phyloP scores from a whole-genome alignment of 352 stramenopile genomes.

The Pythium aphanidermatum region DNA sequence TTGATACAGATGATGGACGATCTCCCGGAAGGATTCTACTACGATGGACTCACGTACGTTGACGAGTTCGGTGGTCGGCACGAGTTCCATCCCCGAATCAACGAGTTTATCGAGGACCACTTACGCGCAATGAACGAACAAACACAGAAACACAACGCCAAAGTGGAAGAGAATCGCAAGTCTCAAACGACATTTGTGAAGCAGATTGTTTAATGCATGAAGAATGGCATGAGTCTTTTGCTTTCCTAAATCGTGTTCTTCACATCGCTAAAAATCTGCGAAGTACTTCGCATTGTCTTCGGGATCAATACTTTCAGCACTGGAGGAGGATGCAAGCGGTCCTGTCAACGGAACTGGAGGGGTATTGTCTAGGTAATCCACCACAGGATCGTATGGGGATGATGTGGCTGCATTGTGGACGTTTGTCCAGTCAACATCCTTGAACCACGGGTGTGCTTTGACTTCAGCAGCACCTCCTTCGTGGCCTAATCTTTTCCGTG shows the following conservation, averaged over 20 bases:
- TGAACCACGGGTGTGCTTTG: conserved; percentile 60
- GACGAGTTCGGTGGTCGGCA: conserved; percentile 65
- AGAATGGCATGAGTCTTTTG: too few species aligned
- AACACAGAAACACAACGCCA: conserved; percentile 31
- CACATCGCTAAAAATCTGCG: conserved; percentile 69
- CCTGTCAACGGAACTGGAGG: background rate
- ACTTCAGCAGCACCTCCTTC: conserved; percentile 39
- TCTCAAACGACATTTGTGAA: conserved; percentile 36
- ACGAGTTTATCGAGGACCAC: conserved; percentile 61
- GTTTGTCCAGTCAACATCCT: conserved; percentile 37
- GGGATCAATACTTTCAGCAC: conserved; percentile 66
- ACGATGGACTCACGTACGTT: conserved; percentile 65
- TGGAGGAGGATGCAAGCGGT: conserved; percentile 26
- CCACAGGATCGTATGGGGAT: conserved; percentile 26
- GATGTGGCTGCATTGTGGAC: background rate
- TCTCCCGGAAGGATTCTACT: conserved; percentile 65
- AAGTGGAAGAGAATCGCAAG: conserved; percentile 46
- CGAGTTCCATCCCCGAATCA: conserved; percentile 69
- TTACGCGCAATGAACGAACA: conserved; percentile 37
- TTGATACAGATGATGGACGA: conserved; percentile 45
- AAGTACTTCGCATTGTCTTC: conserved; percentile 67
- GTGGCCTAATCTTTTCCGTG: conserved; percentile 32
- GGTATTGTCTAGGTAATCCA: conserved; percentile 24
- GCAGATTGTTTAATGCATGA: conserved; percentile 7
- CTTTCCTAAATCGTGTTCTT: too few species aligned